A percentile compares a stretch with the other conserved stretches of the same genome.
These are phyloP conservation scores for Ceratocystis ficicola DNA, from an alignment of 2,329 filamentous ascomycete species.

Conservation along the genomic window DNA sequence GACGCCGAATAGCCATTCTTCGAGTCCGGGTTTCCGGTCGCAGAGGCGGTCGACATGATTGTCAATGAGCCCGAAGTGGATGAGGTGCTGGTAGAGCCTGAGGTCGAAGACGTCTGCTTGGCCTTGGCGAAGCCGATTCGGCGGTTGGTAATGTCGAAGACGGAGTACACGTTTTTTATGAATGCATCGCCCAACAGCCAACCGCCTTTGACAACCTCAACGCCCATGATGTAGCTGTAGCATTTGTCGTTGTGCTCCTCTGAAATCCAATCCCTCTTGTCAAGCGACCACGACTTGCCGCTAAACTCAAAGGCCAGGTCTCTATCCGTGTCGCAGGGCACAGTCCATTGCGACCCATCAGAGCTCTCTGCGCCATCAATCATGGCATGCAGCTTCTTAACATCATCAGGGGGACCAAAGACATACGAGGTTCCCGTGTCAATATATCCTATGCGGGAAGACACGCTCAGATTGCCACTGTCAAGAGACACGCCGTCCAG, in stretches of 20 bases:
- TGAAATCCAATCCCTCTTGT: constrained; percentile 58
- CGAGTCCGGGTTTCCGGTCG: neutral
- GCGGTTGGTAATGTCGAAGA: constrained; percentile 63
- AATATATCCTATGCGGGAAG: constrained; percentile 53
- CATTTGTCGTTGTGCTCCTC: constrained; percentile 37
- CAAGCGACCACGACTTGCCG: constrained; percentile 53
- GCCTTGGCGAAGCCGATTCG: constrained; percentile 40
- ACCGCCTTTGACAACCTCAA: constrained; percentile 47
- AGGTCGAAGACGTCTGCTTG: constrained; percentile 14
- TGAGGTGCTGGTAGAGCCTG: constrained; percentile 15
- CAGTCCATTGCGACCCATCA: constrained; percentile 51
- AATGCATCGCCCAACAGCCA: constrained; percentile 84
- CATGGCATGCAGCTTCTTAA: constrained; percentile 52
- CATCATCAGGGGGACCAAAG: constrained; percentile 56
- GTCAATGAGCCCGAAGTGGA: neutral
- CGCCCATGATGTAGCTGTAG: constrained; percentile 63
- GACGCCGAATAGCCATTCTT: neutral
- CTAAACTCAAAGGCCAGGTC: constrained; percentile 56
- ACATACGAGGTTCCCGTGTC: constrained; percentile 77
- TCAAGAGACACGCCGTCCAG: constrained; percentile 54
- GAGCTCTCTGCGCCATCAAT: constrained; percentile 50
- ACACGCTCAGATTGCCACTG: constrained; percentile 45
- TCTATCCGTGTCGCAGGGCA: constrained; percentile 58
- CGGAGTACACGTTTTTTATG: constrained; percentile 77
- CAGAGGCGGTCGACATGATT: neutral